phyloP scores from a whole-genome alignment of 2,329 filamentous ascomycete species.

The Emmonsia crescens region DNA sequence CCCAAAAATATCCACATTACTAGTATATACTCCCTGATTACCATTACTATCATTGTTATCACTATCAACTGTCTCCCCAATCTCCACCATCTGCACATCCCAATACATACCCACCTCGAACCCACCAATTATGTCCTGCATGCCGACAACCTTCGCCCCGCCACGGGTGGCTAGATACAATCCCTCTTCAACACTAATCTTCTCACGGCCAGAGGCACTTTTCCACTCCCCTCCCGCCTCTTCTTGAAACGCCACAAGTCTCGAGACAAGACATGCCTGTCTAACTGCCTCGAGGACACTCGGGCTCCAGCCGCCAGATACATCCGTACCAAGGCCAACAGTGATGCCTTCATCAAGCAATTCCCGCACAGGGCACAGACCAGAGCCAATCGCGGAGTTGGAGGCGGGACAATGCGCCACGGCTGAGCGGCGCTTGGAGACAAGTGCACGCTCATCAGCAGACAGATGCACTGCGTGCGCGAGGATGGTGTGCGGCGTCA shows the following conservation, averaged over 20 bases:
- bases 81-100: slow-evolving; percentile 73
- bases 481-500: slow-evolving; percentile 64
- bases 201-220: slow-evolving; percentile 23
- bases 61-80: slow-evolving; percentile 36
- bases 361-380: slow-evolving; percentile 62
- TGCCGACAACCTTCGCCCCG: slow-evolving; percentile 68
- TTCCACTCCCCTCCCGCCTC: neutral
- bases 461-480: slow-evolving; percentile 75
- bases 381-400: slow-evolving; percentile 73
- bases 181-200: slow-evolving; percentile 74
- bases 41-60: too few relatives aligned
- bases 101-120: slow-evolving; percentile 83
- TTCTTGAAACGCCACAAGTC: slow-evolving; percentile 51
- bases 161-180: slow-evolving; percentile 81
- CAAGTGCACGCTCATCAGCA: slow-evolving; percentile 53
- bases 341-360: slow-evolving; percentile 64
- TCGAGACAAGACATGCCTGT: slow-evolving; percentile 67
- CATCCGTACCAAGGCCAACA: slow-evolving; percentile 81
- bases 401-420: slow-evolving; percentile 79
- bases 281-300: slow-evolving; percentile 73
- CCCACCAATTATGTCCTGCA: slow-evolving; percentile 60
- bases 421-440: slow-evolving; percentile 52
- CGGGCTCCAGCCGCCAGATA: slow-evolving; percentile 76
- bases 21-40: slow-evolving; percentile 31
- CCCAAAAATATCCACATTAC: slow-evolving; percentile 75